Conservation (phyloP, 2,329 filamentous ascomycete species). For the Fusarium irregulare region DNA sequence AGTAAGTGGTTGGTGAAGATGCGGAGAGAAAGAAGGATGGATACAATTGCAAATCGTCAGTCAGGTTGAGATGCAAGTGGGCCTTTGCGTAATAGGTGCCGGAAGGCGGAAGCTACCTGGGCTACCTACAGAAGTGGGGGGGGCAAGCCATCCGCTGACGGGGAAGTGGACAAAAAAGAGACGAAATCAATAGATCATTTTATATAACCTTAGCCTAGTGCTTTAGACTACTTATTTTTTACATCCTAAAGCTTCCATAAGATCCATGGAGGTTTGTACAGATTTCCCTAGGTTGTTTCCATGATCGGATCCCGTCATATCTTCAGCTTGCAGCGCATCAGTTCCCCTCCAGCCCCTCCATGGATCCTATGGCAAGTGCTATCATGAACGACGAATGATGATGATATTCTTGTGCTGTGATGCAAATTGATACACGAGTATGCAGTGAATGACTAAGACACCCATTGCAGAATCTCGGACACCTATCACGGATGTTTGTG, state of each 20-base stretch:
- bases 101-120: conserved; percentile 21
- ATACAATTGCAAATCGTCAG: conserved; percentile 53
- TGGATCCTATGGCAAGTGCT: neutral
- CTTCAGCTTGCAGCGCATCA: conserved; percentile 29
- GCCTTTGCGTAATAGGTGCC: conserved; percentile 55
- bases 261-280: neutral
- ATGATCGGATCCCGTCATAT: conserved; percentile 44
- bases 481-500: neutral
- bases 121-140: conserved; percentile 30
- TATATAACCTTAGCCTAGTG: neutral
- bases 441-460: neutral
- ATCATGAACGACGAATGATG: conserved; percentile 2
- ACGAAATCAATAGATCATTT: neutral
- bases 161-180: conserved; percentile 40
- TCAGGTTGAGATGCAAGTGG: conserved; percentile 54
- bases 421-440: neutral
- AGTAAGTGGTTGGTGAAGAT: conserved; percentile 45
- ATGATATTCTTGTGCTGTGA: neutral
- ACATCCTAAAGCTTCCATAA: neutral
- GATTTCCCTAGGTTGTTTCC: conserved; percentile 16
- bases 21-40: conserved; percentile 47
- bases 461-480: neutral
- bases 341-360: neutral
- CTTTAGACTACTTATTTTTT: neutral
- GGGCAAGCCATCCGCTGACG: conserved; percentile 35